A percentile compares a stretch with the other conserved stretches of the same genome.
Evolutionary conservation across 805 yeast species (phyloP).

Genomic region (Wickerhamomyces tratensis): DNA sequence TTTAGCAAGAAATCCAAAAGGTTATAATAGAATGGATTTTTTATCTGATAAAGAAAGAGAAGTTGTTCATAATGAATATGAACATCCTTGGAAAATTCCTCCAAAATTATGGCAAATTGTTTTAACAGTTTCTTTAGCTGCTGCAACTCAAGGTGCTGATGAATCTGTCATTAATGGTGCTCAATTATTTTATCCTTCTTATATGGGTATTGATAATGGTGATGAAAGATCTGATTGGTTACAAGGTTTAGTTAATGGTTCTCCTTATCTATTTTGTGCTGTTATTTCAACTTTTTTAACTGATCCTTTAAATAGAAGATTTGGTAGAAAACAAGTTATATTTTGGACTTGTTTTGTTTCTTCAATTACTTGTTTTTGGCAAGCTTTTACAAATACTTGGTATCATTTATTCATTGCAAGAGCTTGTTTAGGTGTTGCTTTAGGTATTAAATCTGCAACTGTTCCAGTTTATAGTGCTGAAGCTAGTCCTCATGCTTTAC

Average conservation of each 20-base stretch:
- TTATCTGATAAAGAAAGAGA: slow-evolving; percentile 45
- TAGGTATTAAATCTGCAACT: slow-evolving; percentile 71
- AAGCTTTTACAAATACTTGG: slow-evolving; percentile 52
- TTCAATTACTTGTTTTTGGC: slow-evolving; percentile 59
- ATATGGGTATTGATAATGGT: slow-evolving; percentile 39
- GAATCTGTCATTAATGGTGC: slow-evolving; percentile 74
- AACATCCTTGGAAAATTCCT: slow-evolving; percentile 35
- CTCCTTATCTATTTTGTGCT: slow-evolving; percentile 62
- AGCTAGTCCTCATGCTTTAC: slow-evolving; percentile 48
- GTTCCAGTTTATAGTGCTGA: slow-evolving; percentile 66
- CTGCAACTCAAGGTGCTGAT: slow-evolving; percentile 77
- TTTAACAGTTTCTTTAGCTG: slow-evolving; percentile 64
- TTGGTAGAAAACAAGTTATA: slow-evolving; percentile 61
- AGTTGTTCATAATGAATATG: slow-evolving; percentile 34
- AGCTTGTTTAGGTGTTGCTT: slow-evolving; percentile 50
- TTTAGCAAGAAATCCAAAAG: slow-evolving; percentile 50
- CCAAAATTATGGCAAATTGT: slow-evolving; percentile 43
- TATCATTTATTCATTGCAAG: slow-evolving; percentile 60
- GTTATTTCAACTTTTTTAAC: slow-evolving; percentile 54
- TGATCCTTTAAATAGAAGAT: slow-evolving; percentile 43
- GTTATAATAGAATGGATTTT: slow-evolving; percentile 47
- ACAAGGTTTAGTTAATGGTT: slow-evolving; percentile 56
- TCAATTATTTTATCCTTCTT: slow-evolving; percentile 45
- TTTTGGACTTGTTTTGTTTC: slow-evolving; percentile 55
- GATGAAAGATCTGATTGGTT: slow-evolving; percentile 43